Evolutionary conservation across 345 rosid species (phyloP).

Genomic region (Brassica incana): DNA sequence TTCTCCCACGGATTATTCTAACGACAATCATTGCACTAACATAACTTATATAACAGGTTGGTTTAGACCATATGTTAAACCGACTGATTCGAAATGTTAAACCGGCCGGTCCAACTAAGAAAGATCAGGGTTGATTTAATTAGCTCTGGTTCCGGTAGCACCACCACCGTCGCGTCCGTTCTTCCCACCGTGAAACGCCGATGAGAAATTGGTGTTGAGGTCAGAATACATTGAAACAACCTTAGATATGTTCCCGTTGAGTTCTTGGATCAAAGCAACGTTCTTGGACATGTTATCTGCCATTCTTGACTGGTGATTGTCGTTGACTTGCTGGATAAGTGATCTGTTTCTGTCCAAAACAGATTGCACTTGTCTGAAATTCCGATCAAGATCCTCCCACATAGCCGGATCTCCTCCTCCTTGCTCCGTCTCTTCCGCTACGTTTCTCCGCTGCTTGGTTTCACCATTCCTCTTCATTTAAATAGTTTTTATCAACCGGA

Average conservation of each 20-base stretch:
- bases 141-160: slow-evolving; percentile 34
- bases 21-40: slow-evolving; percentile 35
- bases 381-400: slow-evolving; percentile 57
- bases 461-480: slow-evolving; percentile 36
- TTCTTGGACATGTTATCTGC: slow-evolving; percentile 86
- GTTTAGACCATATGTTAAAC: no score
- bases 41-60: no score
- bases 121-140: slow-evolving; percentile 17
- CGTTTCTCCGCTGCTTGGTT: slow-evolving; percentile 37
- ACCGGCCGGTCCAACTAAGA: slow-evolving; percentile 32
- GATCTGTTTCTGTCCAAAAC: slow-evolving; percentile 79
- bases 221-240: slow-evolving; percentile 79
- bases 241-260: slow-evolving; percentile 80
- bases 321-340: slow-evolving; percentile 81
- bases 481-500: not conserved
- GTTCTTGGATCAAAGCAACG: slow-evolving; percentile 81
- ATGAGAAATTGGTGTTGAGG: slow-evolving; percentile 50
- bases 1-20: slow-evolving; percentile 41
- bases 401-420: slow-evolving; percentile 52
- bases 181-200: slow-evolving; percentile 42
- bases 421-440: slow-evolving; percentile 26
- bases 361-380: slow-evolving; percentile 65
- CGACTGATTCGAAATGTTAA: slow-evolving; percentile 13
- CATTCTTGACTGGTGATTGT: slow-evolving; percentile 75
- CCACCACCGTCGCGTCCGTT: slow-evolving; percentile 33